A percentile compares a stretch with the other conserved stretches of the same genome.
These are phyloP conservation scores for Hymenoscyphus fraxineus DNA, from an alignment of 2,329 filamentous ascomycete species.

Conservation along the genomic window DNA sequence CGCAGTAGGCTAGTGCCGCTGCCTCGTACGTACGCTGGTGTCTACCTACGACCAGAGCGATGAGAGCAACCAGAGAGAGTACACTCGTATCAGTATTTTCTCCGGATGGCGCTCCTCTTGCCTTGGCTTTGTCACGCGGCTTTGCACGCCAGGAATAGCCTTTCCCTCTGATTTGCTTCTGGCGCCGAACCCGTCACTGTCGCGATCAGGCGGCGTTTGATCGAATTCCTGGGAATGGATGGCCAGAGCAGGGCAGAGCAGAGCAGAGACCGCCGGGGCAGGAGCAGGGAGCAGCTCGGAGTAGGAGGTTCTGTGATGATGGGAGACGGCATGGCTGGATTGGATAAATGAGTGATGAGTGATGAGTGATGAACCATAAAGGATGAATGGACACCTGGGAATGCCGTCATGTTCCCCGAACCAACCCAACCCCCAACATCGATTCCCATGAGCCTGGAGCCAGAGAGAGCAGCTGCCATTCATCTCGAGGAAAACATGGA, in stretches of 20 bases:
- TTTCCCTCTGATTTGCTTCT: constrained; percentile 13
- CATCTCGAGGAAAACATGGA: constrained; percentile 5
- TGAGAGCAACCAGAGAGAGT: no score
- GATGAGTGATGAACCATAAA: not conserved
- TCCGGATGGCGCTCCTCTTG: not conserved
- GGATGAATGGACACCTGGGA: constrained; percentile 5
- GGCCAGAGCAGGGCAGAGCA: not conserved
- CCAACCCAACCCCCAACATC: constrained; percentile 10
- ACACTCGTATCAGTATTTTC: not conserved
- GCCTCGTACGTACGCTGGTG: not conserved
- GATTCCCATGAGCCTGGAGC: constrained; percentile 6
- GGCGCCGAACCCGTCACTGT: constrained; percentile 12
- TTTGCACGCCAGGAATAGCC: constrained; percentile 7
- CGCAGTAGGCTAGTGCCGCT: no score
- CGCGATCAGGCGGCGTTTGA: constrained; percentile 11
- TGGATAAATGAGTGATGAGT: no score
- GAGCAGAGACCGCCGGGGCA: no score
- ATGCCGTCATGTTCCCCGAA: constrained; percentile 19
- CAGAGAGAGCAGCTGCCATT: constrained; percentile 8
- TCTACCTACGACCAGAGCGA: no score
- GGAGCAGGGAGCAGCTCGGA: no score
- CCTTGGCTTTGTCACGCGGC: constrained; percentile 19
- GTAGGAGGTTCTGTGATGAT: not conserved
- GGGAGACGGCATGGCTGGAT: not conserved
- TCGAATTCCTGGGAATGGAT: not conserved